Conservation (phyloP, 192 early-diverging fungal species). For the Mortierella antarctica region DNA sequence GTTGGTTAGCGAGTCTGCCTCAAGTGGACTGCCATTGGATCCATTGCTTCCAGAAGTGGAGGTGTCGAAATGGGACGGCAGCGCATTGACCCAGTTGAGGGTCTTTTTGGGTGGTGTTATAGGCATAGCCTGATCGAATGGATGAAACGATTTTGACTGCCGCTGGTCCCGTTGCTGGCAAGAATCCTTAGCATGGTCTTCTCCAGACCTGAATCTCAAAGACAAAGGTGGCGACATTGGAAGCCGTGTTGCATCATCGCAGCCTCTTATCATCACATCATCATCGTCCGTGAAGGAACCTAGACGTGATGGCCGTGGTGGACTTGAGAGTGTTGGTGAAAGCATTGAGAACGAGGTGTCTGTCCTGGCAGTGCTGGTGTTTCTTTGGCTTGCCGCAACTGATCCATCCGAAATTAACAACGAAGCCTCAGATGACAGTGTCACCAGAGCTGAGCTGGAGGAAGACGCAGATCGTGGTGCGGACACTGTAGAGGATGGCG, state of each 20-base stretch:
- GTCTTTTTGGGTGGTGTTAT: constrained; percentile 32
- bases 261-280: constrained; percentile 1
- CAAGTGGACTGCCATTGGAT: too few species aligned
- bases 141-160: constrained; percentile 15
- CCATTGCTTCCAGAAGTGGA: constrained; percentile 1
- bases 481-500: too few species aligned
- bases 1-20: too few species aligned
- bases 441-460: too few species aligned
- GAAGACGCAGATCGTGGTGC: too few species aligned
- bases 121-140: constrained; percentile 19
- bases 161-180: neutral
- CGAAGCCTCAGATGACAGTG: too few species aligned
- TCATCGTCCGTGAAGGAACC: constrained; percentile 22
- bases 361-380: neutral
- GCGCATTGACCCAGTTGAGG: constrained; percentile 51
- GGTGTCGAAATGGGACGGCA: constrained; percentile 43
- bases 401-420: too few species aligned
- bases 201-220: too few species aligned
- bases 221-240: constrained; percentile 37
- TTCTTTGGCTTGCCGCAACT: neutral
- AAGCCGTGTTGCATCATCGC: constrained; percentile 5
- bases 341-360: neutral
- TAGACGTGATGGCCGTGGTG: constrained; percentile 1
- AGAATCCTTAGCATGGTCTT: neutral
- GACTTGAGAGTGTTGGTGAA: constrained; percentile 4